A percentile compares a stretch with the other conserved stretches of the same genome.
These are phyloP conservation scores for Yamadazyma insecticola DNA, from an alignment of 805 yeast species.

Conservation along the genomic window DNA sequence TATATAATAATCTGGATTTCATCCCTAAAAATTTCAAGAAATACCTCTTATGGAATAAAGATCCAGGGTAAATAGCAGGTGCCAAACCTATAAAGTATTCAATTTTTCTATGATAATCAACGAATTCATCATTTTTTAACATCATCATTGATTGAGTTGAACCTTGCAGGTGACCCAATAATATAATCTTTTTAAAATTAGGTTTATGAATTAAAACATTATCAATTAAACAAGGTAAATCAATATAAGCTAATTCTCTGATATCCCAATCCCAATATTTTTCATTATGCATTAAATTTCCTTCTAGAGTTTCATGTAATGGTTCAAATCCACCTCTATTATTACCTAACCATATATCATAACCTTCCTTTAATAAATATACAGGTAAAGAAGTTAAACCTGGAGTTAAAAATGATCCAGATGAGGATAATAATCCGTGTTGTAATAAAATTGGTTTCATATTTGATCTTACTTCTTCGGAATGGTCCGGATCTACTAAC, in stretches of 20 bases:
- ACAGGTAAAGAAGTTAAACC: slow-evolving; percentile 76
- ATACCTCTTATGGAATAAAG: slow-evolving; percentile 54
- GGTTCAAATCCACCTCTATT: slow-evolving; percentile 85
- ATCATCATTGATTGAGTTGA: slow-evolving; percentile 80
- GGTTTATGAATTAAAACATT: slow-evolving; percentile 47
- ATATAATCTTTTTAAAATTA: slow-evolving; percentile 42
- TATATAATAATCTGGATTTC: slow-evolving; percentile 40
- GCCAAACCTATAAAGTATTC: slow-evolving; percentile 73
- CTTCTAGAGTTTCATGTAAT: slow-evolving; percentile 40
- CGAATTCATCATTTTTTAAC: slow-evolving; percentile 40
- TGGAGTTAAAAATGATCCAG: slow-evolving; percentile 80
- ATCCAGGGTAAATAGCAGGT: slow-evolving; percentile 90
- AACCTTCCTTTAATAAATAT: slow-evolving; percentile 51
- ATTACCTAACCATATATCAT: slow-evolving; percentile 89
- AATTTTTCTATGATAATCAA: slow-evolving; percentile 45
- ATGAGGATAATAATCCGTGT: slow-evolving; percentile 85
- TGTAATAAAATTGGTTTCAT: slow-evolving; percentile 67
- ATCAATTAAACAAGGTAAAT: slow-evolving; percentile 69
- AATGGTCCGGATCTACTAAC: slow-evolving; percentile 45
- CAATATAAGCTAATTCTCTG: slow-evolving; percentile 73
- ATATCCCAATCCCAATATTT: slow-evolving; percentile 94
- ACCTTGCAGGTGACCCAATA: slow-evolving; percentile 90
- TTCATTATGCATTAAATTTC: slow-evolving; percentile 36
- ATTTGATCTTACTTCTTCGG: slow-evolving; percentile 21
- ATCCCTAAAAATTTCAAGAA: slow-evolving; percentile 62